Evolutionary conservation across 129 eudicot genomes (phyloP).

Genomic region (Artemisia annua): DNA sequence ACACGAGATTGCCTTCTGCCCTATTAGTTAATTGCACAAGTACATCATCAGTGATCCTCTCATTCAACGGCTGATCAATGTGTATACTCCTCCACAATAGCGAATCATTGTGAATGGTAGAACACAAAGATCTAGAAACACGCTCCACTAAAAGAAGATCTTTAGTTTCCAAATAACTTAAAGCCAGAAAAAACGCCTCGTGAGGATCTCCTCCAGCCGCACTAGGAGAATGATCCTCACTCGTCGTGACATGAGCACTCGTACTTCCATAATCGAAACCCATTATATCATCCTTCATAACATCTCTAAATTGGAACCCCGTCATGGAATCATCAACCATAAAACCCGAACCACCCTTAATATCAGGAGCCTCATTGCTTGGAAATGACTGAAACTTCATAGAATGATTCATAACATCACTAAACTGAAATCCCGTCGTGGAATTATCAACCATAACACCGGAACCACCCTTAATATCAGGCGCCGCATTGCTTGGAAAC

Average conservation of each 20-base stretch:
- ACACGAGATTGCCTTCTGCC: constrained; percentile 56
- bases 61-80: constrained; percentile 36
- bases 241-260: constrained; percentile 8
- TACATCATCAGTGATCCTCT: constrained; percentile 42
- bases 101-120: constrained; percentile 30
- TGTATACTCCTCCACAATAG: constrained; percentile 38
- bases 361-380: constrained; percentile 31
- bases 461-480: constrained; percentile 39
- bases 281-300: constrained; percentile 14
- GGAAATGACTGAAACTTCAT: constrained; percentile 47
- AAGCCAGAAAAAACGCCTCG: constrained; percentile 38
- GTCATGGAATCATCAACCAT: not conserved
- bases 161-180: constrained; percentile 29
- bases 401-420: constrained; percentile 5
- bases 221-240: constrained; percentile 14
- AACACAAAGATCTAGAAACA: constrained; percentile 32
- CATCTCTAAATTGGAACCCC: constrained; percentile 10
- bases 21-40: constrained; percentile 37
- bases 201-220: constrained; percentile 36
- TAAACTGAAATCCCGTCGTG: not conserved
- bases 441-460: constrained; percentile 7
- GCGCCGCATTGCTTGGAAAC: constrained; percentile 35
- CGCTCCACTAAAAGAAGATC: constrained; percentile 35
- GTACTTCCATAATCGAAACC: constrained; percentile 31
- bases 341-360: constrained; percentile 35